phyloP scores from a whole-genome alignment of 2,329 filamentous ascomycete species.

The Phoma sp. region DNA sequence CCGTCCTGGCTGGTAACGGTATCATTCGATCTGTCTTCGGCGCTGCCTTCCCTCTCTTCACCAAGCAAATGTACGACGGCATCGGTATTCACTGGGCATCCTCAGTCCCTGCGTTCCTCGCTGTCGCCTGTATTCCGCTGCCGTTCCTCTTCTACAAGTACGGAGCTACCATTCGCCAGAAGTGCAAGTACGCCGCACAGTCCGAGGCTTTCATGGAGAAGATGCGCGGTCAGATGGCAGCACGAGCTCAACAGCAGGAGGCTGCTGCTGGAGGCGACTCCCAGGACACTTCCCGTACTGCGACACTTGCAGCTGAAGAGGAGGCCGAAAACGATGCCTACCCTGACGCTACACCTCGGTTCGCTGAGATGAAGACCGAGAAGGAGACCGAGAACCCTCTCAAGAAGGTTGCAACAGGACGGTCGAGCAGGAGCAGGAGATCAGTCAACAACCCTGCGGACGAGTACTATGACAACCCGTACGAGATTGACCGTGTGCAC shows the following conservation, averaged over 20 bases:
- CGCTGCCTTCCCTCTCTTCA: slow-evolving; percentile 81
- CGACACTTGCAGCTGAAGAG: slow-evolving; percentile 26
- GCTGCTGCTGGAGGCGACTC: slow-evolving; percentile 17
- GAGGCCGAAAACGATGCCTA: slow-evolving; percentile 41
- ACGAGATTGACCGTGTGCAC: slow-evolving; percentile 57
- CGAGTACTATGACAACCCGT: slow-evolving; percentile 54
- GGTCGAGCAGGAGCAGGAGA: slow-evolving; percentile 34
- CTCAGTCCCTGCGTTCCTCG: slow-evolving; percentile 75
- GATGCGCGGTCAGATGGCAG: slow-evolving; percentile 47
- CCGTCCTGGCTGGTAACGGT: slow-evolving; percentile 77
- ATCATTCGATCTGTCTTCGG: slow-evolving; percentile 80
- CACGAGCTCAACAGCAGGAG: slow-evolving; percentile 18
- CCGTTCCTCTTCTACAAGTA: slow-evolving; percentile 80
- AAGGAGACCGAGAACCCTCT: slow-evolving; percentile 38
- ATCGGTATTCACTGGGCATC: slow-evolving; percentile 75
- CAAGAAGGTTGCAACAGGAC: slow-evolving; percentile 39
- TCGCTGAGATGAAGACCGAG: slow-evolving; percentile 50
- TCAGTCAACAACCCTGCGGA: slow-evolving; percentile 33
- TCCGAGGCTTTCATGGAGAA: slow-evolving; percentile 65
- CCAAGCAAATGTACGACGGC: slow-evolving; percentile 64
- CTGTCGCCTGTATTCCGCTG: slow-evolving; percentile 73
- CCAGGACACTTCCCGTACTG: slow-evolving; percentile 34
- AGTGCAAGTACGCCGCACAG: slow-evolving; percentile 73
- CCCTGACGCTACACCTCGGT: slow-evolving; percentile 36
- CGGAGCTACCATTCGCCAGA: slow-evolving; percentile 66